These are phyloP conservation scores for Microdochium nivale DNA, from an alignment of 2,329 filamentous ascomycete species.

Conservation along the genomic window DNA sequence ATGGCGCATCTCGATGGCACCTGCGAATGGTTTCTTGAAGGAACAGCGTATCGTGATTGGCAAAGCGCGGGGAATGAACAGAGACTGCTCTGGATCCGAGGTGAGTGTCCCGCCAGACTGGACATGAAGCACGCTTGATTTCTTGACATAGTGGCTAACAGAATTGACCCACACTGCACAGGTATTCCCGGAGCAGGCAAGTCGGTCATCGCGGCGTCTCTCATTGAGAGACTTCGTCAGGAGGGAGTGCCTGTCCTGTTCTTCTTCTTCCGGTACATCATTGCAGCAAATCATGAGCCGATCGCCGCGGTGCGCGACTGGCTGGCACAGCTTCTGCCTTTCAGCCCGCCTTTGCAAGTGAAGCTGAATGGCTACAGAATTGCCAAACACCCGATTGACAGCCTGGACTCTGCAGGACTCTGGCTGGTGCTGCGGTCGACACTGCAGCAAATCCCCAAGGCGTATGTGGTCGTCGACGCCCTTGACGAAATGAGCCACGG, in stretches of 20 bases:
- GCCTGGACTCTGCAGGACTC: slow-evolving; percentile 12
- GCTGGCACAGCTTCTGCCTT: slow-evolving; percentile 21
- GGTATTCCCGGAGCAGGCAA: slow-evolving; percentile 24
- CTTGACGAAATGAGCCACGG: slow-evolving; percentile 35
- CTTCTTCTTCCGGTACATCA: slow-evolving; percentile 31
- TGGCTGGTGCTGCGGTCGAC: slow-evolving; percentile 20
- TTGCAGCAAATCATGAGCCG: slow-evolving; percentile 24
- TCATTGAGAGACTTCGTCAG: slow-evolving; percentile 11
- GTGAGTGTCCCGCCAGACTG: neutral
- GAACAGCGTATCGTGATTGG: neutral
- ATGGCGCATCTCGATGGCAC: neutral
- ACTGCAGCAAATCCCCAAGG: slow-evolving; percentile 11
- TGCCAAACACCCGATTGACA: slow-evolving; percentile 5
- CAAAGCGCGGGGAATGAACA: neutral
- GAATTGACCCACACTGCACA: neutral
- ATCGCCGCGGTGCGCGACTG: slow-evolving; percentile 22
- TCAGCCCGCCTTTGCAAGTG: slow-evolving; percentile 20
- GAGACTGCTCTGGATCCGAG: neutral
- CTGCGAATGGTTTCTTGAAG: neutral
- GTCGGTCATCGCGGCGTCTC: slow-evolving; percentile 21
- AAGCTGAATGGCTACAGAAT: slow-evolving; percentile 10
- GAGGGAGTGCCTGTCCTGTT: slow-evolving; percentile 18
- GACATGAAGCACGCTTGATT: neutral
- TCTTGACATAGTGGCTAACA: neutral
- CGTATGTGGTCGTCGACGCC: slow-evolving; percentile 31